Percentiles rank a stretch among this genome's conserved stretches.
phyloP scores from a whole-genome alignment of 306 rosid genomes.

The Mimosa bimucronata region DNA sequence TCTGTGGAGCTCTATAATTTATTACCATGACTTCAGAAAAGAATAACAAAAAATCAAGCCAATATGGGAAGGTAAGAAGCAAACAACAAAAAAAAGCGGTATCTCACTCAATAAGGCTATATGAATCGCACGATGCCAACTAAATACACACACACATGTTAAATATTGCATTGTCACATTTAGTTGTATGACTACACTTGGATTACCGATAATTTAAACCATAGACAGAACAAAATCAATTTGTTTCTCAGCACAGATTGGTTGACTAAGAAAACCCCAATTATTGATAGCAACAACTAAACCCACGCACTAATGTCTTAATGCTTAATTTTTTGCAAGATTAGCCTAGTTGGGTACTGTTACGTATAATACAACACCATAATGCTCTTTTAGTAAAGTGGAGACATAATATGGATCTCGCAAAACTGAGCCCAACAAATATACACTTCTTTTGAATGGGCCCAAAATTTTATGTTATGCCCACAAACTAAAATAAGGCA shows the following conservation, averaged over 20 bases:
- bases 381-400: background rate
- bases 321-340: constrained; percentile 9
- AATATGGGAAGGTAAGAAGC: background rate
- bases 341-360: constrained; percentile 6
- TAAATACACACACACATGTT: background rate
- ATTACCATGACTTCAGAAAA: background rate
- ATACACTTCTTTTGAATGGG: background rate
- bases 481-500: constrained; percentile 7
- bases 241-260: background rate
- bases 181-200: background rate
- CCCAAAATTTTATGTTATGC: constrained; percentile 5
- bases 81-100: background rate
- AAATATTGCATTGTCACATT: background rate
- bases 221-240: background rate
- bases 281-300: background rate
- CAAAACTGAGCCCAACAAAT: constrained; percentile 10
- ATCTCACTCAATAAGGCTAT: background rate
- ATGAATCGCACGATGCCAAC: background rate
- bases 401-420: constrained; percentile 12
- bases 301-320: constrained; percentile 12
- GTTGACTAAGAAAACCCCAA: constrained; percentile 22
- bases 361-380: background rate
- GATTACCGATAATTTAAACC: constrained; percentile 4
- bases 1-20: background rate
- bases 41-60: background rate